Evolutionary conservation across 768 basidiomycete genomes (phyloP), one percentile per base, ranked within the genome.

Genomic region (Albatrellus ellisii): DNA sequence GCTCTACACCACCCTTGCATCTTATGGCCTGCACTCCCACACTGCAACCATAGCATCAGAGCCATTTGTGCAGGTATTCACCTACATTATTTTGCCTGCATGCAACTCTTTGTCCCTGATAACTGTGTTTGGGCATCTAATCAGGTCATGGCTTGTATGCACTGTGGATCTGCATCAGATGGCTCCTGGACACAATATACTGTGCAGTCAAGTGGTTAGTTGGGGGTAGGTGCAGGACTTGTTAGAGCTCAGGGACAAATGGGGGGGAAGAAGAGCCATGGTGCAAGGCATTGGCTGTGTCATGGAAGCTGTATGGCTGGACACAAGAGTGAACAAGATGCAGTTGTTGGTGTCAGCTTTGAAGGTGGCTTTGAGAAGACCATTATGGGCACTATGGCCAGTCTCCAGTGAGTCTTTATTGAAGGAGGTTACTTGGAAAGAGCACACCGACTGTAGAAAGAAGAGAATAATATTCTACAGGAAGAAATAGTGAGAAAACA

Each of bases 131-230:
- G 60, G 71, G 5, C 60, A 62, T 9, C 59, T 88, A 7, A 49
- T 88, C 2, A 72, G 74, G 45, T 62, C 67, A 0, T 95, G 90
- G 90, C 79, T 67, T 4, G 65, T 73, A 2, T 92, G 87, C 50
- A 87, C 90, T 0, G 71, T 75, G n/a, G 84, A 98, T 53, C 92
- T 92, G 4, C 92, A 98, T 55, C 67, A 69, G 42, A 92, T 89
- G 6, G 81, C 77, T 3, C 89, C 89, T 0, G 68, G 66, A 6
- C 92, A 98, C 58, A 87, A 86, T 41, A 76, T 97, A 37, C 60
- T 83, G 7, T 98, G 92, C 92, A 86, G 79, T 43, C 87, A 90
- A 53, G 65, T 94, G 8, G 60, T 66, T 15, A 77, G 73, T 3
- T 84, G 82, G 77, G 75, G 67, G 0, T 92, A 88, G 85, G 66